Base-by-base conservation (phyloP, 345 rosid genomes). In the Trapa bicornis region DNA sequence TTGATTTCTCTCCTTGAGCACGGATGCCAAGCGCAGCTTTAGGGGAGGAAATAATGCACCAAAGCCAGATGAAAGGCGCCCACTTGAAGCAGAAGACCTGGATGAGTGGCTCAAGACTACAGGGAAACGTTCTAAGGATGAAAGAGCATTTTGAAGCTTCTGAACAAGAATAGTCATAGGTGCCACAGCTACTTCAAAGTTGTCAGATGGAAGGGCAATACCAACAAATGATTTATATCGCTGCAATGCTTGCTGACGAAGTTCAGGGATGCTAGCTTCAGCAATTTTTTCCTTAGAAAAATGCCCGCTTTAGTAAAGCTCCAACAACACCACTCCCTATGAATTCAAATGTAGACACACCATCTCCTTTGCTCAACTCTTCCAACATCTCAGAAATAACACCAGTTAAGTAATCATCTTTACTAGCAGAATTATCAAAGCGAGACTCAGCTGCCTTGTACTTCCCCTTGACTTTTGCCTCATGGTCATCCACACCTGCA, bases 321-420 rank as follows among this genome's bases (percentile, higher is more conserved):
- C 84, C 91, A 70, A 95, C 96, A 65, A 84, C 99, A 67, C 99
- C 99, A 80, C 99, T 95, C 63, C 99, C 96, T 73, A 86, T 83
- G 73, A 95, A 95, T 86, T 95, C 98, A 81, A 95, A 95, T 35
- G 99, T 95, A 66, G 99, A 91, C 61, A 95, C 99, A 71, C 99
- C 98, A 72, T 91, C 96, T 70, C 99, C 99, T 80, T 89, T 95
- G 70, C 88, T 82, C 68, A 95, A 80, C 75, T 95, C 99, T 74
- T 77, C 71, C 68, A 91, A 83, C 85, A 95, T 85, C 78, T 95
- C 96, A 71, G 92, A 78, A 64, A 91, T 76, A 71, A 91, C 82
- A 53, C 79, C 94, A 70, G 78, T 75, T 87, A 95, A 83, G 74
- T 85, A 84, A 64, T 91, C 98, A 71, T 95, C 99, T 74, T 84